Conservation (phyloP, 148 eudicot species). For the Mesembryanthemum crystallinum region DNA sequence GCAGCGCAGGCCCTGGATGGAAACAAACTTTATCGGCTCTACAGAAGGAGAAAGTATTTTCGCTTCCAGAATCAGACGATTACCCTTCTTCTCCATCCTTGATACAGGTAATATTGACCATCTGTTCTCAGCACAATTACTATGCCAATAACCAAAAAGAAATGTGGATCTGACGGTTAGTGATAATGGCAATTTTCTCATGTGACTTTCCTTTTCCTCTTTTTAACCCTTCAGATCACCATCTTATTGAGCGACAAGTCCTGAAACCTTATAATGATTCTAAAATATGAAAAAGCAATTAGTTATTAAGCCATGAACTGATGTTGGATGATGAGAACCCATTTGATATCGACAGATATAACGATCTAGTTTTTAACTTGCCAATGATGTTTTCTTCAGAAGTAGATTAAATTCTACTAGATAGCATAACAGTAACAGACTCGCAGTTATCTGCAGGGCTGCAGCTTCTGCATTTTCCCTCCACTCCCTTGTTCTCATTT, state of each 20-base stretch:
- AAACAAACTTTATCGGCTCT: constrained; percentile 73
- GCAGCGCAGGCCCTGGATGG: constrained; percentile 70
- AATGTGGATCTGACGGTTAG: neutral
- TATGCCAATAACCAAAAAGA: neutral
- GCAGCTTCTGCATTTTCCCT: too few relatives aligned
- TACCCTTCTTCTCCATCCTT: constrained; percentile 58
- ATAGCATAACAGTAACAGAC: too few relatives aligned
- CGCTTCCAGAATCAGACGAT: constrained; percentile 37
- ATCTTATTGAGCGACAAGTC: neutral
- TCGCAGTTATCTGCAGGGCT: too few relatives aligned
- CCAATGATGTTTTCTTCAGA: neutral
- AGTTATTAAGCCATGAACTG: neutral
- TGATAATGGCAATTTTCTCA: neutral
- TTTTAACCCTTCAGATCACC: neutral
- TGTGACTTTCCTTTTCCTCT: neutral
- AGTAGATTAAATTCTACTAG: neutral
- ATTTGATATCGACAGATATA: neutral
- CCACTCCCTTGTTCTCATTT: too few relatives aligned
- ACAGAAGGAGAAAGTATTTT: constrained; percentile 60
- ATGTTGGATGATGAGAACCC: neutral
- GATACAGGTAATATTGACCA: constrained; percentile 61
- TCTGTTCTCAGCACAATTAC: neutral
- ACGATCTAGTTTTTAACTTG: neutral
- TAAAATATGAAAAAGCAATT: neutral
- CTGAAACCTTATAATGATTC: neutral